phyloP scores from a whole-genome alignment of 2,329 filamentous ascomycete genomes.

The Diplocarpon rosae region DNA sequence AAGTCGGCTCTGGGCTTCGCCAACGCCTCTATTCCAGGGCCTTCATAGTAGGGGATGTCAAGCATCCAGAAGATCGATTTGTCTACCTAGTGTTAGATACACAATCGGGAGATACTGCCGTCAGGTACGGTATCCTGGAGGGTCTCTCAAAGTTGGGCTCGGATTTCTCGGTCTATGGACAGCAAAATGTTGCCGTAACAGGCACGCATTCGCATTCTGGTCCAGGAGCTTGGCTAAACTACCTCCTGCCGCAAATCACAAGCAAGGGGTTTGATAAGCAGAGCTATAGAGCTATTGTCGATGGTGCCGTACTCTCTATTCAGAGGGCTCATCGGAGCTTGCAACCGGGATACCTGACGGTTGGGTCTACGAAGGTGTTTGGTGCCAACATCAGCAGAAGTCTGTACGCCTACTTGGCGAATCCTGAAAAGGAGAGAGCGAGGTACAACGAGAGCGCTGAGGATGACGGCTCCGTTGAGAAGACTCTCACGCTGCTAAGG shows the following conservation, averaged over 20 bases:
- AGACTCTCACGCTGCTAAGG: constrained; percentile 62
- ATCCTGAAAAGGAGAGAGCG: constrained; percentile 64
- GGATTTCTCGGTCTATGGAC: constrained; percentile 63
- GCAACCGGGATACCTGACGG: constrained; percentile 52
- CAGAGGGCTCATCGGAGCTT: constrained; percentile 66
- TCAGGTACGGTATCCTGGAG: constrained; percentile 77
- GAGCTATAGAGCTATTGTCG: constrained; percentile 80
- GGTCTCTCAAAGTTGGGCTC: constrained; percentile 57
- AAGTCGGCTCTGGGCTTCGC: constrained; percentile 72
- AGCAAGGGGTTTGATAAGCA: constrained; percentile 77
- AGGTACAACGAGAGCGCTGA: constrained; percentile 48
- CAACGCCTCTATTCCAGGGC: constrained; percentile 82
- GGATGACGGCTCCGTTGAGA: constrained; percentile 51
- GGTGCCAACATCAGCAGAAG: constrained; percentile 85
- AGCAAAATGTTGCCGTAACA: constrained; percentile 77
- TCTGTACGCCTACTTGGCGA: constrained; percentile 76
- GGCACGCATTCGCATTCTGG: constrained; percentile 91
- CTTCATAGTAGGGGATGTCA: constrained; percentile 69
- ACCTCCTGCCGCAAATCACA: constrained; percentile 83
- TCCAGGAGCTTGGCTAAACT: constrained; percentile 89
- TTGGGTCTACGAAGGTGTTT: constrained; percentile 57
- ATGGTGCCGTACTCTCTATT: constrained; percentile 75
- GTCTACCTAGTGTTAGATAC: constrained; percentile 83
- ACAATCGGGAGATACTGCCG: constrained; percentile 77
- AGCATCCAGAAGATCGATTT: constrained; percentile 59